A percentile compares a stretch with the other conserved stretches of the same genome.
These are phyloP conservation scores for Drechslerella stenobrocha DNA, from an alignment of 2,329 filamentous ascomycete genomes.

Conservation along the genomic window DNA sequence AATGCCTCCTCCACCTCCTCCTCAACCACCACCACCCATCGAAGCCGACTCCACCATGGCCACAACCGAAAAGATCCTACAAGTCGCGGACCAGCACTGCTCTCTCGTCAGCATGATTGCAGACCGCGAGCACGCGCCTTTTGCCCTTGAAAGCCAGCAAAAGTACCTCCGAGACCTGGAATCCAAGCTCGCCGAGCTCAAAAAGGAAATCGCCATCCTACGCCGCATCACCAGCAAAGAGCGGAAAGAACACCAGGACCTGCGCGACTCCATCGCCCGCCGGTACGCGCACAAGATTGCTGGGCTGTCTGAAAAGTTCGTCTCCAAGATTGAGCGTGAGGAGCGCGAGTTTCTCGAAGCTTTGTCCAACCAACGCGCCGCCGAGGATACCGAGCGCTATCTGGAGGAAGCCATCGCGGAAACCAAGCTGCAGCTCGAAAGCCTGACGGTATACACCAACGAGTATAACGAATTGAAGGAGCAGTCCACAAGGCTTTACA, in stretches of 20 bases:
- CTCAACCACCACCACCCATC: not conserved
- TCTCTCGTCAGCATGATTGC: slow-evolving; percentile 59
- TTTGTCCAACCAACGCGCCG: slow-evolving; percentile 59
- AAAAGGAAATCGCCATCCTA: slow-evolving; percentile 56
- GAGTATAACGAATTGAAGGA: slow-evolving; percentile 56
- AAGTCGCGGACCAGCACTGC: slow-evolving; percentile 57
- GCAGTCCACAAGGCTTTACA: slow-evolving; percentile 61
- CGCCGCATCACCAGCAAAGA: slow-evolving; percentile 58
- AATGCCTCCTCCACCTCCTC: slow-evolving; percentile 4
- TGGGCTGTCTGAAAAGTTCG: slow-evolving; percentile 60
- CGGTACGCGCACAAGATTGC: slow-evolving; percentile 61
- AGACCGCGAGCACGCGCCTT: slow-evolving; percentile 60
- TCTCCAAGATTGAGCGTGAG: slow-evolving; percentile 61
- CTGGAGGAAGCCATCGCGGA: slow-evolving; percentile 57
- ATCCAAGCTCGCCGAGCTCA: slow-evolving; percentile 55
- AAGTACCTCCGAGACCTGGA: slow-evolving; percentile 59
- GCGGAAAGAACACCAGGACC: slow-evolving; percentile 61
- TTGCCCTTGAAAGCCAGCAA: slow-evolving; percentile 59
- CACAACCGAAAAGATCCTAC: slow-evolving; percentile 55
- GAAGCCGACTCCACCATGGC: slow-evolving; percentile 2
- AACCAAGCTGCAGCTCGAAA: slow-evolving; percentile 55
- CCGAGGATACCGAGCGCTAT: slow-evolving; percentile 57
- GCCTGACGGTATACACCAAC: slow-evolving; percentile 56
- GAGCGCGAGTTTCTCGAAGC: slow-evolving; percentile 63
- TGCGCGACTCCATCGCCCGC: slow-evolving; percentile 61